A percentile compares a stretch with the other conserved stretches of the same genome.
Evolutionary conservation across 495 filamentous ascomycete genomes (phyloP).

Genomic region (Aspergillus nanangensis): DNA sequence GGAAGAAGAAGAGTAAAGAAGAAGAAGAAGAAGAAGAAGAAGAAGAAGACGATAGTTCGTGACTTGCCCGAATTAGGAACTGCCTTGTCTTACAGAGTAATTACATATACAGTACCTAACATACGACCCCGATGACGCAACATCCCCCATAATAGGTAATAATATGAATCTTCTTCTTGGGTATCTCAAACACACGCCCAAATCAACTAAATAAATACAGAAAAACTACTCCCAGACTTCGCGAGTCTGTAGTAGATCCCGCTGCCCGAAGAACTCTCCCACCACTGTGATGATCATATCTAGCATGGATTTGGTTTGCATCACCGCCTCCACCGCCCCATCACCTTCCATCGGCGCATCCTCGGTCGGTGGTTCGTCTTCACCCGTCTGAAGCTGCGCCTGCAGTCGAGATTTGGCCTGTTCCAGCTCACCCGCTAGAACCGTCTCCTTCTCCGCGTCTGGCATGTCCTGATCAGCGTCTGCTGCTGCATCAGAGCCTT

Average conservation of each 20-base stretch:
- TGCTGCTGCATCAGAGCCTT: slow-evolving; percentile 3
- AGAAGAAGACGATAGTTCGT: no score
- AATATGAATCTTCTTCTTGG: no score
- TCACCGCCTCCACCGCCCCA: slow-evolving; percentile 14
- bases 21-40: no score
- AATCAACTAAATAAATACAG: background rate
- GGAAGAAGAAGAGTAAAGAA: background rate
- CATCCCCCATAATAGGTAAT: no score
- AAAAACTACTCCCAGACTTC: slow-evolving; percentile 37
- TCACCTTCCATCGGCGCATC: background rate
- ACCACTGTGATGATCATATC: slow-evolving; percentile 92
- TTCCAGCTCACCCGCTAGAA: slow-evolving; percentile 37
- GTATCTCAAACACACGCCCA: background rate
- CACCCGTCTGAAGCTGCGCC: slow-evolving; percentile 32
- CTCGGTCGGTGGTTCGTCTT: slow-evolving; percentile 4
- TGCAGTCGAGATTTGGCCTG: slow-evolving; percentile 57
- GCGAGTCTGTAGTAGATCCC: slow-evolving; percentile 73
- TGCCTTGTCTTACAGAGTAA: no score
- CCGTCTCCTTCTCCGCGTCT: slow-evolving; percentile 19
- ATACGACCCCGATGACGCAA: no score
- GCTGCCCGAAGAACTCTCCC: slow-evolving; percentile 87
- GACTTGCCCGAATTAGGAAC: no score
- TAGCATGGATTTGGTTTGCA: slow-evolving; percentile 50
- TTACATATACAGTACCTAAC: no score
- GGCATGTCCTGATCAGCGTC: slow-evolving; percentile 16